These are phyloP conservation scores for Cercospora brassicicola DNA, from an alignment of 2,329 filamentous ascomycete species.

Conservation along the genomic window DNA sequence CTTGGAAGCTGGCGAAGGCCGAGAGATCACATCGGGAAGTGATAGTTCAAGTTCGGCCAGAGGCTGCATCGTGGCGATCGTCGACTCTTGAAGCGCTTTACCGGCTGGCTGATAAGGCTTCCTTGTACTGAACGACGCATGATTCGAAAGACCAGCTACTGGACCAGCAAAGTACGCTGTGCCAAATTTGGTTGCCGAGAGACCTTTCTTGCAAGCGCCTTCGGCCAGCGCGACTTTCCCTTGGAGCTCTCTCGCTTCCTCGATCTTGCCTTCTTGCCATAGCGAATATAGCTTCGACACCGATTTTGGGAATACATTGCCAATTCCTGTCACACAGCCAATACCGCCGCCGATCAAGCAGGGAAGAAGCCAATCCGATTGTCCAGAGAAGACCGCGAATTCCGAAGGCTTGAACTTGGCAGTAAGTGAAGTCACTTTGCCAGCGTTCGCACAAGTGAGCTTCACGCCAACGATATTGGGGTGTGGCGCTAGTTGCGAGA, in stretches of 20 bases:
- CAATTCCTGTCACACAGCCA: slow-evolving; percentile 54
- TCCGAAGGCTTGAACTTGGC: slow-evolving; percentile 53
- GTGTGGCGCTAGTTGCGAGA: slow-evolving; percentile 55
- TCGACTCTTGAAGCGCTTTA: slow-evolving; percentile 39
- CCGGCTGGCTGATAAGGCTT: slow-evolving; percentile 22
- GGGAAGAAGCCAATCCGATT: slow-evolving; percentile 64
- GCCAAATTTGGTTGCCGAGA: slow-evolving; percentile 67
- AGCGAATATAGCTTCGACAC: slow-evolving; percentile 60
- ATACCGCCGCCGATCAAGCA: slow-evolving; percentile 50
- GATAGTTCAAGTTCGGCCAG: slow-evolving; percentile 18
- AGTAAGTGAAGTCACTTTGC: slow-evolving; percentile 58
- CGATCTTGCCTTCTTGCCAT: slow-evolving; percentile 57
- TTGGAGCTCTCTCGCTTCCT: slow-evolving; percentile 62
- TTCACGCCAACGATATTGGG: slow-evolving; percentile 64
- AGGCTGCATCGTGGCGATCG: slow-evolving; percentile 25
- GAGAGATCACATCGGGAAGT: slow-evolving; percentile 14
- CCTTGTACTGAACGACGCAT: slow-evolving; percentile 16
- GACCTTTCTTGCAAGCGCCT: slow-evolving; percentile 65
- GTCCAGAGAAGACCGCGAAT: slow-evolving; percentile 66
- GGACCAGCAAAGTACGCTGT: slow-evolving; percentile 46
- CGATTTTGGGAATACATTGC: slow-evolving; percentile 57
- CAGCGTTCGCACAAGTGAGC: slow-evolving; percentile 62
- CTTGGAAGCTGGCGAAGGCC: neutral
- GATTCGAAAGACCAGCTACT: slow-evolving; percentile 21
- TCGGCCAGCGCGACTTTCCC: slow-evolving; percentile 64